Base-by-base conservation (phyloP, 805 yeast species). In the Schwanniomyces vanrijiae region DNA sequence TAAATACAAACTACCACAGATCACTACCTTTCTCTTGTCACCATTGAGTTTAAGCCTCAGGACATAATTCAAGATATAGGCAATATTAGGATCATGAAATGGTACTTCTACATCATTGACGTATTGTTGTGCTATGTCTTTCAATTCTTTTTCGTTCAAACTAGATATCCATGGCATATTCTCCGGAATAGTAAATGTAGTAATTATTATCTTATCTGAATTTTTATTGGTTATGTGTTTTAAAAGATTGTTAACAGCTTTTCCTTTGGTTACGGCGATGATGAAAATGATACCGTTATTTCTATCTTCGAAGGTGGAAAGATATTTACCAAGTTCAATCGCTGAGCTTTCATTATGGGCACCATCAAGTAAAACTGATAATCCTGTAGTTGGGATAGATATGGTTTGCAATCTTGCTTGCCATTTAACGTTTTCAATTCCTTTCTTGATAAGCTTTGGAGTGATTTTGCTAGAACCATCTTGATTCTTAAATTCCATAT, bases 161-260 rank as follows among this genome's bases (percentile, higher is more conserved):
- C 91, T 68, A 37, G 72, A 58, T 4, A 94, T 82, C 98, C 98
- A 94, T 0, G 98, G 97, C 99, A 94, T 94, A 0, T 89, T 86
- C 11, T 85, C 91, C 0, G 95, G 92, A 1, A 68, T 56, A 2
- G 83, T 78, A 61, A 91, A 94, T 26, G 70, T 60, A 0, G 92
- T 82, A 0, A 84, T 76, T 1, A 85, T 66, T 0, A 91, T 78
- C 2, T 68, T 62, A 56, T 90, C 97, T 0, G 64, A 59, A 0
- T 69, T 56, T 18, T 49, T 53, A 5, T 62, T 61, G 3, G 87
- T 60, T 2, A 89, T 64, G 16, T 79, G 76, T 25, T 67, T 59
- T 34, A 88, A 63, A 18, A 90, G 64, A 0, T 74, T 71, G 1
- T 65, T 63, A 6, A 85, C 59, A 14, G 81, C 76, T 59, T 94